phyloP scores from a whole-genome alignment of 2,329 filamentous ascomycete species.

The Clonostachys solani region DNA sequence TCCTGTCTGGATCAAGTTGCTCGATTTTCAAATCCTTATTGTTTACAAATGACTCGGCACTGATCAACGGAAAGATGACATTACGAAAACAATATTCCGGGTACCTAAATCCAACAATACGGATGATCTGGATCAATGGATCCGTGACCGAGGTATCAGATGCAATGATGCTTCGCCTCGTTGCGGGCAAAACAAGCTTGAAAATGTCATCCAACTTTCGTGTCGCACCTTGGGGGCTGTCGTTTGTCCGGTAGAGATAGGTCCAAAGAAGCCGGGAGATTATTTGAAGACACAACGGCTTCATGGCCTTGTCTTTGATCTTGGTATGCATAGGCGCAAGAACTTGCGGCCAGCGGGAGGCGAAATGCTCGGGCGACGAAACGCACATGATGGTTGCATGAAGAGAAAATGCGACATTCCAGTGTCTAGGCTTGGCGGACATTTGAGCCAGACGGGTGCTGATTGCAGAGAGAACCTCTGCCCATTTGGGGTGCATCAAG shows the following conservation, averaged over 20 bases:
- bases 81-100: conserved; percentile 90
- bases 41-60: conserved; percentile 80
- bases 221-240: conserved; percentile 61
- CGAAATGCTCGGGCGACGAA: conserved; percentile 79
- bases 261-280: conserved; percentile 91
- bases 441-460: conserved; percentile 78
- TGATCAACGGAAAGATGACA: conserved; percentile 93
- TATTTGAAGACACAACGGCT: conserved; percentile 79
- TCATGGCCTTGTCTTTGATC: conserved; percentile 76
- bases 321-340: conserved; percentile 73
- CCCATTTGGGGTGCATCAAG: conserved; percentile 80
- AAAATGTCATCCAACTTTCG: conserved; percentile 89
- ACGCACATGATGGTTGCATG: conserved; percentile 85
- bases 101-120: conserved; percentile 90
- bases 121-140: conserved; percentile 87
- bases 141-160: conserved; percentile 83
- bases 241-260: conserved; percentile 81
- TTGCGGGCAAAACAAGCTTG: conserved; percentile 71
- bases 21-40: conserved; percentile 80
- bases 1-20: conserved; percentile 90
- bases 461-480: conserved; percentile 74
- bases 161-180: conserved; percentile 75
- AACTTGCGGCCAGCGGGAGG: conserved; percentile 80
- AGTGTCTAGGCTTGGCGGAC: conserved; percentile 88
- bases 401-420: conserved; percentile 82